These are phyloP conservation scores for Ogataea methylovora DNA, from an alignment of 805 yeast species.

Conservation along the genomic window DNA sequence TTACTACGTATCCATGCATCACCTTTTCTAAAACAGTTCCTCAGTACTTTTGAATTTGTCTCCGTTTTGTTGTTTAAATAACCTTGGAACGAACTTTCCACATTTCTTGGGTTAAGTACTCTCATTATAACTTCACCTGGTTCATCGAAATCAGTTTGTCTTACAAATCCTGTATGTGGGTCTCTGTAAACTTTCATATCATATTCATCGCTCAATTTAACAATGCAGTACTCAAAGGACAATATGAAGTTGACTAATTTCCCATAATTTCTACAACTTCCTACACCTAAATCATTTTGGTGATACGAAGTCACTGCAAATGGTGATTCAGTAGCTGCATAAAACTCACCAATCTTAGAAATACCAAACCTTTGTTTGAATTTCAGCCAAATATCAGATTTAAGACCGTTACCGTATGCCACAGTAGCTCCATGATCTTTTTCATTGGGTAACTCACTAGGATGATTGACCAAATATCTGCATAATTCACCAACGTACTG, in stretches of 20 bases:
- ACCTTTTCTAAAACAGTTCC: constrained; percentile 72
- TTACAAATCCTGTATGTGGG: constrained; percentile 55
- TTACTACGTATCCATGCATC: constrained; percentile 92
- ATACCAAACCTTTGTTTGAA: constrained; percentile 75
- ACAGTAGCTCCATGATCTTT: constrained; percentile 48
- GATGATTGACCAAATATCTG: constrained; percentile 64
- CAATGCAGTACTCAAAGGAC: constrained; percentile 49
- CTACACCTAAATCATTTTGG: constrained; percentile 76
- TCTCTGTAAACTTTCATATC: constrained; percentile 76
- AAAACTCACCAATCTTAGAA: constrained; percentile 77
- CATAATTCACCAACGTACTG: constrained; percentile 96
- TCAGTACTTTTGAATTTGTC: constrained; percentile 65
- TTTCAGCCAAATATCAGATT: constrained; percentile 81
- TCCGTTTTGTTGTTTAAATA: constrained; percentile 76
- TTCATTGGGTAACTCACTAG: too few species aligned
- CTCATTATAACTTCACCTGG: constrained; percentile 87
- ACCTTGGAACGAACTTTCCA: constrained; percentile 82
- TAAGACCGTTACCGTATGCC: constrained; percentile 88
- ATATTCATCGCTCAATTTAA: constrained; percentile 72
- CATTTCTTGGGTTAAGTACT: constrained; percentile 50
- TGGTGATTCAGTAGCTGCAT: constrained; percentile 91
- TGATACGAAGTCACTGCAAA: constrained; percentile 73
- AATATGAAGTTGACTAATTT: constrained; percentile 44
- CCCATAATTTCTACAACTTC: constrained; percentile 55
- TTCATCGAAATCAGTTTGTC: constrained; percentile 45